Evolutionary conservation across 768 basidiomycete species (phyloP), one percentile per base, ranked within the genome.

Genomic region (Amanita thiersii): DNA sequence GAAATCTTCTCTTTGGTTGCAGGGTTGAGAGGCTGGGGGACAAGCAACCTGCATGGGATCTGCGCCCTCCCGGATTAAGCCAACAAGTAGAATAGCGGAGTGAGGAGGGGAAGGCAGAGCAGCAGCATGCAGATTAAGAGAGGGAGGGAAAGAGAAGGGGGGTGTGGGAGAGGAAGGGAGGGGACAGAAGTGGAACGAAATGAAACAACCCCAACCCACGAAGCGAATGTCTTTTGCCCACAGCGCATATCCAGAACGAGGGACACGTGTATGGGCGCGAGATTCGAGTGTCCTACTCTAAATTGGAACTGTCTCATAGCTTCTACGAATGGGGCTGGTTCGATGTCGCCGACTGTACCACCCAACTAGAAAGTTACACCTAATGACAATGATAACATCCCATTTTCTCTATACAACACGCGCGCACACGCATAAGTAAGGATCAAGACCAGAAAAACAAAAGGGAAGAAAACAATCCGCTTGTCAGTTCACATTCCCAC

Each of bases 251-350:
- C 90, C 12, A 93, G 94, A n/a, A 99, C 91, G 21, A 99, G 80
- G 4, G 90, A 93, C 36, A 99, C 94, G 51, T 97, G 93, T 46
- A 98, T 82, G 41, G 97, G 78, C 0, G 94, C 93, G 58, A 97
- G 97, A 64, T 98, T 97, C 45, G 91, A 88, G 57, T 86, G 77
- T 12, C 94, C 93, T 15, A 98, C 93, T 43, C 94, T 83, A 70
- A 97, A 97, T 57, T 99, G 94, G 73, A 99, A 99, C 60, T 99
- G 94, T n/a, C 94, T 81, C 86, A 99, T 92, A 0, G 94, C 94
- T 61, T 99, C 94, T 34, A 99, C 73, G 61, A 99, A 99, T 2
- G 94, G 94, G 2, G 93, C 93, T 4, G 91, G 94, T 55, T 99
- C 94, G 58, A 99, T 99, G 55, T 99, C 94, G 33, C 94, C 94